Percentiles rank a stretch among this genome's conserved stretches.
Evolutionary conservation across 768 basidiomycete genomes (phyloP).

Genomic region (Agaricus subrufescens): DNA sequence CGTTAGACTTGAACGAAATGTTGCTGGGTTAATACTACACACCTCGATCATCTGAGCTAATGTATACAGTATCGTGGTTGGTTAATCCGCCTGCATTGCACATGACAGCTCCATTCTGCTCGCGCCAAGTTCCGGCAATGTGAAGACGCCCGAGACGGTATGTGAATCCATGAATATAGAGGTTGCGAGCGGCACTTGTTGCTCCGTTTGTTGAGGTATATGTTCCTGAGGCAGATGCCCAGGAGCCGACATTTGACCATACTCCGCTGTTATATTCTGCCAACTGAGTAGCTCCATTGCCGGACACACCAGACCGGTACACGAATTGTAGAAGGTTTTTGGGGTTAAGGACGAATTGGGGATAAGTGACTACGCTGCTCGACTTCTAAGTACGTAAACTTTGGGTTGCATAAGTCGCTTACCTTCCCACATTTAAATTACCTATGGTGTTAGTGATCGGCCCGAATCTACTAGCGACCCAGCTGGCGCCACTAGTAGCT

Average conservation of each 20-base stretch:
- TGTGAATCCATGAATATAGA: conserved; percentile 46
- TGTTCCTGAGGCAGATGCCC: conserved; percentile 39
- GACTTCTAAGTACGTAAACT: neutral
- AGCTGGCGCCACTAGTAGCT: conserved; percentile 36
- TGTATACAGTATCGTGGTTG: conserved; percentile 44
- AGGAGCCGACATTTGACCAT: conserved; percentile 42
- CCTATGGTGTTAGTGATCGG: conserved; percentile 36
- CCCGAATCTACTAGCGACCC: conserved; percentile 38
- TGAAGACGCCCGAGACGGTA: conserved; percentile 32
- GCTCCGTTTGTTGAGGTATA: conserved; percentile 39
- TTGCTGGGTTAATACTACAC: neutral
- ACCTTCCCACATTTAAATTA: conserved; percentile 38
- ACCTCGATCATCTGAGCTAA: conserved; percentile 44
- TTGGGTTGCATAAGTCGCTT: conserved; percentile 9
- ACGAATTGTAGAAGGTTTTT: conserved; percentile 44
- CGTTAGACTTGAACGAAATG: neutral
- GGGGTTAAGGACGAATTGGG: conserved; percentile 43
- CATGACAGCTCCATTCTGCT: conserved; percentile 36
- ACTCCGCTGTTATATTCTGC: conserved; percentile 37
- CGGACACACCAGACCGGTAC: conserved; percentile 42
- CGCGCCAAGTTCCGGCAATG: conserved; percentile 45
- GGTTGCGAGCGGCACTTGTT: conserved; percentile 35
- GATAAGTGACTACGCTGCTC: conserved; percentile 37
- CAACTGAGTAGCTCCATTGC: conserved; percentile 42
- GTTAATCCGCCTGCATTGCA: conserved; percentile 40